A percentile compares a stretch with the other conserved stretches of the same genome.
phyloP scores from a whole-genome alignment of 192 early-diverging fungal genomes.

The Borealophlyctis nickersoniae region DNA sequence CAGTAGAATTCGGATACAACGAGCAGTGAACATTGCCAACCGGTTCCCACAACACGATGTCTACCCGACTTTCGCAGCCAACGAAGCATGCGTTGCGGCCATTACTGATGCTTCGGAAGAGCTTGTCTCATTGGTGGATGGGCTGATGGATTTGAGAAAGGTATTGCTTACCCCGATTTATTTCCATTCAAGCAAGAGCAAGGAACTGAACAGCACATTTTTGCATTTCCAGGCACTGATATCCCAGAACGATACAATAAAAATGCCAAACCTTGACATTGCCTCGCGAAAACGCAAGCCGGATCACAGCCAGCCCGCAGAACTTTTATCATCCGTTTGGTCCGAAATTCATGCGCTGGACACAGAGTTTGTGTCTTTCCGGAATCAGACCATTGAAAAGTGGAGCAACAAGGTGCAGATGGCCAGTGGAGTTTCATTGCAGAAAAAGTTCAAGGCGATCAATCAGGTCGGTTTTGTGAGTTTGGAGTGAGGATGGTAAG shows the following conservation, averaged over 20 bases:
- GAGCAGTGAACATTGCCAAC: constrained; percentile 70
- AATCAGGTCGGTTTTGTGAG: constrained; percentile 63
- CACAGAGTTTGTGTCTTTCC: constrained; percentile 68
- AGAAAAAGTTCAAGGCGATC: constrained; percentile 95
- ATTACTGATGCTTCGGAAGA: constrained; percentile 21
- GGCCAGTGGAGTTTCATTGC: constrained; percentile 61
- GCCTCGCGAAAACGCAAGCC: constrained; percentile 38
- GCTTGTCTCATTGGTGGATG: constrained; percentile 39
- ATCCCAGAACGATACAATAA: constrained; percentile 25
- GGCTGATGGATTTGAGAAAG: constrained; percentile 37
- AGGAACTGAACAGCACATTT: constrained; percentile 20
- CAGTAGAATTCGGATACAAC: constrained; percentile 83
- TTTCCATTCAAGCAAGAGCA: too few species aligned
- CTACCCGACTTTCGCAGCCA: constrained; percentile 21
- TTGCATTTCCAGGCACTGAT: constrained; percentile 20
- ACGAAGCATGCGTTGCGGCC: background rate
- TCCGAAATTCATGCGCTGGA: constrained; percentile 58
- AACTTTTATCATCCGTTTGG: constrained; percentile 54
- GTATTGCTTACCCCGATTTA: too few species aligned
- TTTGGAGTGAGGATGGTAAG: too few species aligned
- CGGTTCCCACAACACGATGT: constrained; percentile 64
- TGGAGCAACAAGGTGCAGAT: constrained; percentile 84
- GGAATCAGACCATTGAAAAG: constrained; percentile 85
- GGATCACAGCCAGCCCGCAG: constrained; percentile 48
- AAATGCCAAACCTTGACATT: constrained; percentile 19